Base-by-base conservation (phyloP, 352 stramenopile species). In the Globisporangium heterothallicum region DNA sequence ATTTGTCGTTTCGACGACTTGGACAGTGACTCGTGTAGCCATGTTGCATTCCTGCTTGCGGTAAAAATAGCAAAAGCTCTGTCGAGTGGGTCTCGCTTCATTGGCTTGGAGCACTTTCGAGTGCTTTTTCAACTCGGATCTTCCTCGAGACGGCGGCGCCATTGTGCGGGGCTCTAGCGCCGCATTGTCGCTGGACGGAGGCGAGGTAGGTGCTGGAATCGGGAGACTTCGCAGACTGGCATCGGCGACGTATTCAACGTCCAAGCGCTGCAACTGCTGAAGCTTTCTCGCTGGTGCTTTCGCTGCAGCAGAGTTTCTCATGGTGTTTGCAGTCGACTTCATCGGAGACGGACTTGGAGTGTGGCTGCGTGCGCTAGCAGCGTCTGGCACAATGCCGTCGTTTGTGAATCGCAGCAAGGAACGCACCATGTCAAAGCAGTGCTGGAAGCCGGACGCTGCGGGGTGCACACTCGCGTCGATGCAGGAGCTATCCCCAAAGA, bases 401-500 rank as follows among this genome's bases (percentile, higher is more conserved):
- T 78, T 86, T 1, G 78, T 79, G 49, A 88, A 90, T 25, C 46
- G 56, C 18, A 90, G 45, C 24, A 90, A 60, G 22, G 66, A 59
- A 1, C 63, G 64, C n/a, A 88, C 54, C 77, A 88, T 86, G 16
- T 52, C 48, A 26, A 88, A 88, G 53, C 79, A 90, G 42, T 86
- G 54, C 4, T 56, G 61, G 52, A 84, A 83, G 51, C 63, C 67
- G 8, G 61, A 36, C 32, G 58, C 29, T 29, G 58, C 16, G 32
- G 42, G 43, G 32, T 88, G 73, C 5, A 74, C 74, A 26, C 71
- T 85, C 6, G 76, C 70, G 32, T 92, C 81, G 14, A 92, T 59
- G 49, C 78, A 92, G 16, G 78, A 83, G 13, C 66, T 84, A 54
- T 92, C 81, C 9, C 81, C 81, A 48, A 84, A 89, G 19, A 88